phyloP scores from a whole-genome alignment of 169 alveolate species.

The Cryptosporidium ryanae region DNA sequence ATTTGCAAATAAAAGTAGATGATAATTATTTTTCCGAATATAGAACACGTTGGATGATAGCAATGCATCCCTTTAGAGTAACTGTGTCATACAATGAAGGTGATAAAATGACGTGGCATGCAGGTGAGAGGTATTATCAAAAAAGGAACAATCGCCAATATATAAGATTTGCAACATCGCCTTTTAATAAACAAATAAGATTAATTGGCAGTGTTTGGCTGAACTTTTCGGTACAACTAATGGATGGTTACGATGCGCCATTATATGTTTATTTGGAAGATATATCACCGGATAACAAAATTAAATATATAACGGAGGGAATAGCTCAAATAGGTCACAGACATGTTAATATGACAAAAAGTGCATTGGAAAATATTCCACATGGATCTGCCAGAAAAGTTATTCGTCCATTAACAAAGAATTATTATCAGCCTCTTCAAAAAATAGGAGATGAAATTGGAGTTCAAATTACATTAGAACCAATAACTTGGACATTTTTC shows the following conservation, averaged over 20 bases:
- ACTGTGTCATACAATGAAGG: conserved; percentile 74
- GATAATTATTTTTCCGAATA: conserved; percentile 69
- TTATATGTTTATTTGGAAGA: conserved; percentile 79
- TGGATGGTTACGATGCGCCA: conserved; percentile 77
- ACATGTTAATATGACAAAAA: conserved; percentile 63
- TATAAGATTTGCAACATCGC: conserved; percentile 71
- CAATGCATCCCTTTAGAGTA: conserved; percentile 80
- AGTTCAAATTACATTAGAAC: conserved; percentile 76
- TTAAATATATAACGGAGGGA: conserved; percentile 78
- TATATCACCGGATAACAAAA: conserved; percentile 65
- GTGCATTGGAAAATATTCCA: conserved; percentile 59
- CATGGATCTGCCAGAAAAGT: conserved; percentile 73
- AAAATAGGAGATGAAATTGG: conserved; percentile 72
- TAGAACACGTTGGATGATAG: conserved; percentile 79
- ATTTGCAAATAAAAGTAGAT: conserved; percentile 55
- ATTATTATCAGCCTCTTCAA: conserved; percentile 27
- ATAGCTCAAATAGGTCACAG: conserved; percentile 74
- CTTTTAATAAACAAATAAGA: conserved; percentile 46
- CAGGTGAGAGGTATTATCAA: conserved; percentile 51
- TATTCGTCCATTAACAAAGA: conserved; percentile 55
- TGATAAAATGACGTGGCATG: conserved; percentile 60
- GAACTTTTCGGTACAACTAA: conserved; percentile 63
- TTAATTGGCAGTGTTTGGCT: conserved; percentile 78
- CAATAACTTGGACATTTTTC: conserved; percentile 78
- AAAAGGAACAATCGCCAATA: conserved; percentile 56